These are phyloP conservation scores for Vicia faba DNA, from an alignment of 306 rosid species.

Conservation along the genomic window DNA sequence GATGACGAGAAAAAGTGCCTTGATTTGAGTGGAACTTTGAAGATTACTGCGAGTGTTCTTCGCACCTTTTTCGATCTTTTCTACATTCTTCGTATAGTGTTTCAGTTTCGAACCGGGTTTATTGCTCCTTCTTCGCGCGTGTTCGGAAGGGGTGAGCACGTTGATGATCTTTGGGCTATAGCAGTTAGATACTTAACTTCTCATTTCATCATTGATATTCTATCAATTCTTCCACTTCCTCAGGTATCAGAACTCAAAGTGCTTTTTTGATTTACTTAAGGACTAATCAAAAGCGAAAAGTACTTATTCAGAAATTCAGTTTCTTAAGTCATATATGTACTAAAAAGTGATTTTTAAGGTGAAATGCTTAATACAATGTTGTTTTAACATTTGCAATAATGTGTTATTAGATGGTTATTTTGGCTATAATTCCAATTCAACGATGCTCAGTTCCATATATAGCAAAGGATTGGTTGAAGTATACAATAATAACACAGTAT, in stretches of 20 bases:
- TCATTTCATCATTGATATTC: constrained; percentile 70
- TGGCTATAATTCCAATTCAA: constrained; percentile 37
- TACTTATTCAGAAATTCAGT: constrained; percentile 3
- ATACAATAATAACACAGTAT: constrained; percentile 54
- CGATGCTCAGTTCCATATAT: constrained; percentile 33
- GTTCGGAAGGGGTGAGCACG: constrained; percentile 81
- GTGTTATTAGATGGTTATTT: constrained; percentile 50
- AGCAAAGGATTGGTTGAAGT: constrained; percentile 55
- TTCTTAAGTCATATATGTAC: not conserved
- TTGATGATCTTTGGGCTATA: constrained; percentile 57
- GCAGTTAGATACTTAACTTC: constrained; percentile 69
- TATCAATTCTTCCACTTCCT: constrained; percentile 84
- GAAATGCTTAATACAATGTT: too few relatives aligned
- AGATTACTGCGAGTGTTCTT: constrained; percentile 62
- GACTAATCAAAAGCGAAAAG: not conserved
- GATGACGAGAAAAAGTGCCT: constrained; percentile 46
- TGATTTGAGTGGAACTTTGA: constrained; percentile 37
- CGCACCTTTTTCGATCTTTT: constrained; percentile 81
- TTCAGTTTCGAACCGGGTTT: constrained; percentile 82
- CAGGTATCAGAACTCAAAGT: constrained; percentile 56
- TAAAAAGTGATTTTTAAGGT: not conserved
- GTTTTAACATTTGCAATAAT: not conserved
- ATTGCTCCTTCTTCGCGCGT: constrained; percentile 85
- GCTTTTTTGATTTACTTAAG: not conserved
- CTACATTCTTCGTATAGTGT: constrained; percentile 66